A percentile compares a stretch with the other conserved stretches of the same genome.
Evolutionary conservation across 345 rosid genomes (phyloP).

Genomic region (Pistacia atlantica): DNA sequence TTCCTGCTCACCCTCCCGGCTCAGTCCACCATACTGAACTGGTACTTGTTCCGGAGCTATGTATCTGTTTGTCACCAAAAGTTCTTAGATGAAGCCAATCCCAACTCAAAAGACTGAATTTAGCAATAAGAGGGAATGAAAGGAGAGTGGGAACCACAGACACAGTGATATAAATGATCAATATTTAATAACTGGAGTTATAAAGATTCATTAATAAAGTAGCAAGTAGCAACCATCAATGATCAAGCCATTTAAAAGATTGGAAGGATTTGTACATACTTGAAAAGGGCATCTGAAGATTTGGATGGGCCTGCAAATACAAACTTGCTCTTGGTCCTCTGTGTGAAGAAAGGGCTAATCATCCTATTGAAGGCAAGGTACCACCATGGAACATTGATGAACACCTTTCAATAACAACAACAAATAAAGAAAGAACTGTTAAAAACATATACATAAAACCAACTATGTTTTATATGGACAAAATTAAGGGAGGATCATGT

Average conservation of each 20-base stretch:
- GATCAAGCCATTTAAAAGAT: neutral
- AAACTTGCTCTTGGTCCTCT: slow-evolving; percentile 76
- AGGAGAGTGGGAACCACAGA: neutral
- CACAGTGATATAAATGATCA: neutral
- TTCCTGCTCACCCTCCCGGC: slow-evolving; percentile 61
- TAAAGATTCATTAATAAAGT: neutral
- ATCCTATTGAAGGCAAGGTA: slow-evolving; percentile 58
- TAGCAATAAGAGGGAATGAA: neutral
- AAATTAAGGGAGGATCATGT: neutral
- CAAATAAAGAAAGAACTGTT: neutral
- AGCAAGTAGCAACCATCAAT: neutral
- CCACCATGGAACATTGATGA: slow-evolving; percentile 86
- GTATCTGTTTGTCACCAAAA: slow-evolving; percentile 43
- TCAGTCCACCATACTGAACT: slow-evolving; percentile 61
- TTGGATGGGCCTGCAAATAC: slow-evolving; percentile 59
- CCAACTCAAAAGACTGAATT: neutral
- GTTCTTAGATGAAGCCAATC: neutral
- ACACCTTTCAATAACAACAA: slow-evolving; percentile 44
- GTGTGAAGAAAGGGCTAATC: slow-evolving; percentile 76
- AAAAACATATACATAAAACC: neutral
- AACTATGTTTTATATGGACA: no score
- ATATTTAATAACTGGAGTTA: neutral
- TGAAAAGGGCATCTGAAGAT: slow-evolving; percentile 77
- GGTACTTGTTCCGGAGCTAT: slow-evolving; percentile 72
- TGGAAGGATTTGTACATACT: slow-evolving; percentile 33